phyloP scores from a whole-genome alignment of 2,329 filamentous ascomycete genomes.

The Penicillium verrucosum region DNA sequence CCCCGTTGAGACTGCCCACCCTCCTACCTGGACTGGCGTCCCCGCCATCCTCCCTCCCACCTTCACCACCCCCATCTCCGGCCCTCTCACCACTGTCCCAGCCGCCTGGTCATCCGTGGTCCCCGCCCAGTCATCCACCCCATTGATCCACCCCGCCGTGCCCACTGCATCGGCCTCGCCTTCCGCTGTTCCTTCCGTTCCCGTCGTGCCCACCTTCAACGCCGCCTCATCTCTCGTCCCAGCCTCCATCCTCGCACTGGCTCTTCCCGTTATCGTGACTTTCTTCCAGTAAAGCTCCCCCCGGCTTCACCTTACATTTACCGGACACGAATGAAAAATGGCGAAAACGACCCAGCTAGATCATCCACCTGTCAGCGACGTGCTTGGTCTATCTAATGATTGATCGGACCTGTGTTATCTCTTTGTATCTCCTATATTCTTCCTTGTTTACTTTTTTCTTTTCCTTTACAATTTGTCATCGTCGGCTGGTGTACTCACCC shows the following conservation, averaged over 20 bases:
- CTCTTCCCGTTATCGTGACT: constrained; percentile 18
- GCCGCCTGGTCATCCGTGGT: constrained; percentile 8
- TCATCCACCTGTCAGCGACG: neutral
- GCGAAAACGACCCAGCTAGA: neutral
- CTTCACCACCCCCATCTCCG: constrained; percentile 20
- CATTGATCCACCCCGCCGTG: constrained; percentile 17
- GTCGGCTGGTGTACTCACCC: constrained; percentile 6
- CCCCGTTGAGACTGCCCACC: neutral
- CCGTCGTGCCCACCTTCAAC: constrained; percentile 17
- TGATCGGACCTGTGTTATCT: constrained; percentile 1
- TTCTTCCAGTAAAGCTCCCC: constrained; percentile 14
- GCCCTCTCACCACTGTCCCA: constrained; percentile 15
- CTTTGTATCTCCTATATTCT: neutral
- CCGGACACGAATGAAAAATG: neutral
- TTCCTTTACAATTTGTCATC: neutral
- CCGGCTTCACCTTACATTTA: neutral
- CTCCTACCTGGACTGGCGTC: neutral
- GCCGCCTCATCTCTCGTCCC: constrained; percentile 19
- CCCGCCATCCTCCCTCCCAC: constrained; percentile 14
- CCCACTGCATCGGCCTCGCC: constrained; percentile 9
- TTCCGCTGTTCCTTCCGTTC: neutral
- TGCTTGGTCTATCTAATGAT: constrained; percentile 6
- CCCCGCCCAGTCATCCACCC: constrained; percentile 14
- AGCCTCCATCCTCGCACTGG: constrained; percentile 15
- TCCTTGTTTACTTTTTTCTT: constrained; percentile 3